phyloP scores from a whole-genome alignment of 108 stramenopile genomes.

The Schizochytrium sp. region DNA sequence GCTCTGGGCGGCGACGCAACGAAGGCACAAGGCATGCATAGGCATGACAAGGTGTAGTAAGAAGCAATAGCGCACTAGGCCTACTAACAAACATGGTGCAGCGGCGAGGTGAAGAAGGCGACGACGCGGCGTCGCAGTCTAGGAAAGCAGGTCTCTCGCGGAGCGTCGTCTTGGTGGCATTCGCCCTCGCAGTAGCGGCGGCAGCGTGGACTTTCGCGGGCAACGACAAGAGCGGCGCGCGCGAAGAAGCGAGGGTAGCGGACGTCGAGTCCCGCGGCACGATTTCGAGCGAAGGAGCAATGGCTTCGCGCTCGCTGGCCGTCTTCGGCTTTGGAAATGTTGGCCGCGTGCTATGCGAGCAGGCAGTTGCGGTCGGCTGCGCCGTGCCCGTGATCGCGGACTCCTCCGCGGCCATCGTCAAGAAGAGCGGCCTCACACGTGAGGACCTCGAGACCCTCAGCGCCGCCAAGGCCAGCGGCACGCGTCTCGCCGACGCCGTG shows the following conservation, averaged over 20 bases:
- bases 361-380: background rate
- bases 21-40: no score
- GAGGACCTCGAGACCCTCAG: background rate
- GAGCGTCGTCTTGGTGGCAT: no score
- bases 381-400: background rate
- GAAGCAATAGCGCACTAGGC: no score
- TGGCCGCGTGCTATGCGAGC: background rate
- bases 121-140: no score
- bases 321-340: slow-evolving; percentile 16
- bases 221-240: background rate
- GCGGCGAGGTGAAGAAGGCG: no score
- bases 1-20: no score
- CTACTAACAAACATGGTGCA: no score
- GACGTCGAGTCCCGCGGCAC: background rate
- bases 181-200: background rate
- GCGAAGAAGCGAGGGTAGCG: background rate
- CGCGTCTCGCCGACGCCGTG: background rate
- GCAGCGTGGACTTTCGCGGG: background rate
- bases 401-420: background rate
- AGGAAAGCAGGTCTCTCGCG: no score
- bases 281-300: background rate
- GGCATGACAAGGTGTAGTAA: no score
- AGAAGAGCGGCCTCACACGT: background rate
- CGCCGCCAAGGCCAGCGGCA: background rate
- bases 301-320: background rate